Base-by-base conservation (phyloP, 495 filamentous ascomycete species). In the Neurospora sp. region DNA sequence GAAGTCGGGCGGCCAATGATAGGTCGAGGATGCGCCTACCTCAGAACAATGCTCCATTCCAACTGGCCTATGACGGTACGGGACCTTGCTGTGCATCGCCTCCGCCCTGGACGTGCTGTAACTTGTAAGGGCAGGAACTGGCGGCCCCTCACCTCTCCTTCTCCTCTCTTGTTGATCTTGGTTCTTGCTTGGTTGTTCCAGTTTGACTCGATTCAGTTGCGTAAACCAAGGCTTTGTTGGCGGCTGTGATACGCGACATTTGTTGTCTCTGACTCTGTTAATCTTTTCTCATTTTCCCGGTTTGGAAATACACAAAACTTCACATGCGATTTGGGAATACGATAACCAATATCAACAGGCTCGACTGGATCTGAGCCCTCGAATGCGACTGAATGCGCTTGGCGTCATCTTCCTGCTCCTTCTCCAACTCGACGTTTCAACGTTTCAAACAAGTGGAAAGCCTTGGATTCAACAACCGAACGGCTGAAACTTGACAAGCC, bases 81-180 rank as follows among this genome's bases (percentile, higher is more conserved):
- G 54, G 14, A 31, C 27, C 54, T 62, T 62, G 54, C 54, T 66
- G 54, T 35, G 27, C 54, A 72, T 60, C 60, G 71, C 69, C 74
- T 73, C 40, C 14, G 54, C 40, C 44, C 31, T 70, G 41, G 70
- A 74, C 49, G 71, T 72, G 60, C 74, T 60, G 72, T 27, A 23
- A 75, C 49, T 54, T 27, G 46, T 27, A 37, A 39, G 20, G 6
- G 40, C 38, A 72, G 39, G 35, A 66, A 60, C 23, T 46, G 70
- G 35, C 66, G 73, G 74, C 74, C 69, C 74, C 74, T 70, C 74
- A 39, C 31, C 31, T 60, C 31, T 31, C 31, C 74, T 71, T 54
- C 27, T 39, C 16, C 5, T 39, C n/a, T 27, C 69, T 71, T 23
- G 70, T 10, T 14, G n/a, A 41, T 74, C 23, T 60, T 60, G 23